Conservation (phyloP, 148 eudicot species). For the Cornus florida region DNA sequence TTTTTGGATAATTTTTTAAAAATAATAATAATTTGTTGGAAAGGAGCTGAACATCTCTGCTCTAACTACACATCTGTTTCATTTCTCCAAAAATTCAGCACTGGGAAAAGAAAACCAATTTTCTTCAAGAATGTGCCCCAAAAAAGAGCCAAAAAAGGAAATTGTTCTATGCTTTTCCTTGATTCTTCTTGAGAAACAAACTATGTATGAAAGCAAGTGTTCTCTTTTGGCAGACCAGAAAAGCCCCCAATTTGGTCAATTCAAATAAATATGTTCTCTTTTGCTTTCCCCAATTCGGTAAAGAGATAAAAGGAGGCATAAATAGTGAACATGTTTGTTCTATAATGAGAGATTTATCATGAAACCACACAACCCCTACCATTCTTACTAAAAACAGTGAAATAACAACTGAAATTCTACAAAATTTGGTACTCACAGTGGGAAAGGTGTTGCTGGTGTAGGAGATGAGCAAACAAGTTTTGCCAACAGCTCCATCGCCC, state of each 20-base stretch:
- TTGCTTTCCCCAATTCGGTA: neutral
- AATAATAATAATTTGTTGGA: too few relatives aligned
- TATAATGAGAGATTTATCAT: neutral
- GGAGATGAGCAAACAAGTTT: neutral
- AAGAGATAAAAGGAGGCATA: neutral
- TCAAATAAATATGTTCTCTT: neutral
- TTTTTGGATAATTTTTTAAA: too few relatives aligned
- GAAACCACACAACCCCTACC: neutral
- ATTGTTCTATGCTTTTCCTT: neutral
- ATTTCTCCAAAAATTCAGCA: neutral
- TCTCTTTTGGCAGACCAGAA: neutral
- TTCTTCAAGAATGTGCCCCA: neutral
- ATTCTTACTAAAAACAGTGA: neutral
- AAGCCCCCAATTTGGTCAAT: neutral
- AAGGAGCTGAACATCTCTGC: too few relatives aligned
- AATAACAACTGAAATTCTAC: neutral
- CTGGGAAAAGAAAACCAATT: neutral
- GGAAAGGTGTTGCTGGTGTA: conserved; percentile 54
- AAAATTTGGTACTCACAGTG: conserved; percentile 27
- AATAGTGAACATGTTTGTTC: neutral
- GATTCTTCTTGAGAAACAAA: neutral
- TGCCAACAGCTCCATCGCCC: neutral
- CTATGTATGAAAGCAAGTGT: neutral
- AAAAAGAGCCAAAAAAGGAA: neutral
- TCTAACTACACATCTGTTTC: too few relatives aligned